phyloP scores from a whole-genome alignment of 2,329 filamentous ascomycete species.

The Aspergillus jensenii region DNA sequence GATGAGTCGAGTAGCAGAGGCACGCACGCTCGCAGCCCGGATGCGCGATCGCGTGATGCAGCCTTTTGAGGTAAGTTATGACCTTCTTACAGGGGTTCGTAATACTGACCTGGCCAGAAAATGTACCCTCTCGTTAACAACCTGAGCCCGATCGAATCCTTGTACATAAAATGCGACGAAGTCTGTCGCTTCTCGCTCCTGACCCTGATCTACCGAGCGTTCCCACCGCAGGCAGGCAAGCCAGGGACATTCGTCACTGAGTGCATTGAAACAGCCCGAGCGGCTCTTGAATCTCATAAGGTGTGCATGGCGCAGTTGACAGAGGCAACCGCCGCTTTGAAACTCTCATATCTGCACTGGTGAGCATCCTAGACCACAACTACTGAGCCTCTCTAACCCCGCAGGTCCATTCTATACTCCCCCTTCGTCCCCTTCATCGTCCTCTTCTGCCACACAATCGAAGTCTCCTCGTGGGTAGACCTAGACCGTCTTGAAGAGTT shows the following conservation, averaged over 20 bases:
- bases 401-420: slow-evolving; percentile 41
- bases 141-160: slow-evolving; percentile 26
- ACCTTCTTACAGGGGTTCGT: background rate
- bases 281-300: slow-evolving; percentile 35
- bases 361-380: slow-evolving; percentile 13
- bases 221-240: slow-evolving; percentile 31
- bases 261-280: slow-evolving; percentile 39
- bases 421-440: slow-evolving; percentile 54
- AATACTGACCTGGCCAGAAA: slow-evolving; percentile 7
- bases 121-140: slow-evolving; percentile 9
- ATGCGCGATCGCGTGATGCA: slow-evolving; percentile 29
- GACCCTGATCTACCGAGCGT: slow-evolving; percentile 42
- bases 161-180: slow-evolving; percentile 34
- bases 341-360: slow-evolving; percentile 39
- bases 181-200: slow-evolving; percentile 37
- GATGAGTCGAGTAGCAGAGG: slow-evolving; percentile 27
- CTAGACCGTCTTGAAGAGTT: slow-evolving; percentile 58
- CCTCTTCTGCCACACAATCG: slow-evolving; percentile 50
- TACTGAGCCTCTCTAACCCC: background rate
- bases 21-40: slow-evolving; percentile 27
- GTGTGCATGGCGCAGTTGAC: slow-evolving; percentile 26
- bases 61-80: slow-evolving; percentile 28
- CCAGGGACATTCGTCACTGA: slow-evolving; percentile 34
- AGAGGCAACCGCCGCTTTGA: slow-evolving; percentile 26
- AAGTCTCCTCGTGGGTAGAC: slow-evolving; percentile 54